Conservation (phyloP, 2,329 filamentous ascomycete species). For the Talaromyces sp. region DNA sequence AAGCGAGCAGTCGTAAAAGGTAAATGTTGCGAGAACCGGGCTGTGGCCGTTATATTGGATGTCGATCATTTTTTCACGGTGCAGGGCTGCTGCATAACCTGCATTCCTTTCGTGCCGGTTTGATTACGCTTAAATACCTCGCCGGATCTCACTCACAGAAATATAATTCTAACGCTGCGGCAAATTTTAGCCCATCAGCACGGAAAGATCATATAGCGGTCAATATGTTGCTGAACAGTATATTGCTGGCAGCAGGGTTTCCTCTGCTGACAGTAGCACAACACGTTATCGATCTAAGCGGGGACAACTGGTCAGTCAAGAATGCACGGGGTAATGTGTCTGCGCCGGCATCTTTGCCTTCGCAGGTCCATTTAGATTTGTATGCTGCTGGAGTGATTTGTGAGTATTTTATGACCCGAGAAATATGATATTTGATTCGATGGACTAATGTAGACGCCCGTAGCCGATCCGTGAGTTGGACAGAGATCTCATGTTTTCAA, state of each 20-base stretch:
- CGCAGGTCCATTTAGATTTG: conserved; percentile 59
- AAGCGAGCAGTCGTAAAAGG: not conserved
- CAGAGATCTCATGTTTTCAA: not conserved
- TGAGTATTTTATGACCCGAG: conserved; percentile 31
- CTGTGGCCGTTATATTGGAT: not conserved
- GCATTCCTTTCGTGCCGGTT: not conserved
- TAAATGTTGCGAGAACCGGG: not conserved
- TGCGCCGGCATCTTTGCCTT: conserved; percentile 54
- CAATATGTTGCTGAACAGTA: not conserved
- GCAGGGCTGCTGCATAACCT: not conserved
- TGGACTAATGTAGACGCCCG: conserved; percentile 8
- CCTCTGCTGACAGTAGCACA: conserved; percentile 25
- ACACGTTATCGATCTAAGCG: conserved; percentile 42
- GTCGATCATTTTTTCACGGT: not conserved
- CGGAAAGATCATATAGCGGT: not conserved
- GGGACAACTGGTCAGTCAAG: conserved; percentile 44
- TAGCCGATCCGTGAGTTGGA: conserved; percentile 35
- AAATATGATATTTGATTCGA: not conserved
- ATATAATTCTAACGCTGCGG: not conserved
- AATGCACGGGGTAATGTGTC: conserved; percentile 49
- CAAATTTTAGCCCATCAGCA: too few species aligned
- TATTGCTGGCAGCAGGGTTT: conserved; percentile 12
- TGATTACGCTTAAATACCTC: not conserved
- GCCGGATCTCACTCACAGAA: not conserved
- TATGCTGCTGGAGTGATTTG: conserved; percentile 52